Base-by-base conservation (phyloP, 1,284 basidiomycete genomes). In the Entoloma clypeatum region DNA sequence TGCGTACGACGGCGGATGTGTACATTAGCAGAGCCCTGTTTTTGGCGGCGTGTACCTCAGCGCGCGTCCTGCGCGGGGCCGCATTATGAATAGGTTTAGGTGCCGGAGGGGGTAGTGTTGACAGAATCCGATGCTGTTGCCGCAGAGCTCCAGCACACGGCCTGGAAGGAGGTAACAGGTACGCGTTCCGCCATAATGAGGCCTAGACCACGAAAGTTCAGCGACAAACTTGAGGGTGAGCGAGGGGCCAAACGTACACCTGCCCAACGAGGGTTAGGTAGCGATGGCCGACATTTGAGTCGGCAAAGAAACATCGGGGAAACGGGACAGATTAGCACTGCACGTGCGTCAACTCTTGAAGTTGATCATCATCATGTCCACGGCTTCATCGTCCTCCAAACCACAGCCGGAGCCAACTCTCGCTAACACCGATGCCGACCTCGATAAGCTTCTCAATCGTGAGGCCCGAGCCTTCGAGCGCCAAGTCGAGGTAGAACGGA, bases 401-500 rank as follows among this genome's bases (percentile, higher is more conserved):
- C 43, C 47, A n/a, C 18, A 50, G 23, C 39, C 57, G 7, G 33
- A 33, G 1, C 7, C 35, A 14, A 18, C 58, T 13, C 16, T 51
- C 10, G 23, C 55, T 7, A 45, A 55, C 16, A 49, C 58, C 16
- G 72, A 72, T 36, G 57, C 66, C 9, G 68, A 71, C 14, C 58
- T 90, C n/a, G 86, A 90, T 45, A 85, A 78, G 59, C 64, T 90
- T 5, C 71, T 90, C 28, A 82, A 70, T 37, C 72, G 84, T 35
- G 86, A 90, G 57, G 85, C 86, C 0, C 80, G 81, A n/a, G 86
- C 84, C 3, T 84, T 90, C 56, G 84, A 89, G 54, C 74, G 87
- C 27, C 86, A 90, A 59, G 63, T 87, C 16, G 86, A 90, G 58
- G 86, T 89, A n/a, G 86, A 90, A 40, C 80, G 86, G 14, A 90